Percentiles rank a stretch among this genome's conserved stretches.
These are phyloP conservation scores for Hyaloscypha variabilis DNA, from an alignment of 495 filamentous ascomycete genomes.

Conservation along the genomic window DNA sequence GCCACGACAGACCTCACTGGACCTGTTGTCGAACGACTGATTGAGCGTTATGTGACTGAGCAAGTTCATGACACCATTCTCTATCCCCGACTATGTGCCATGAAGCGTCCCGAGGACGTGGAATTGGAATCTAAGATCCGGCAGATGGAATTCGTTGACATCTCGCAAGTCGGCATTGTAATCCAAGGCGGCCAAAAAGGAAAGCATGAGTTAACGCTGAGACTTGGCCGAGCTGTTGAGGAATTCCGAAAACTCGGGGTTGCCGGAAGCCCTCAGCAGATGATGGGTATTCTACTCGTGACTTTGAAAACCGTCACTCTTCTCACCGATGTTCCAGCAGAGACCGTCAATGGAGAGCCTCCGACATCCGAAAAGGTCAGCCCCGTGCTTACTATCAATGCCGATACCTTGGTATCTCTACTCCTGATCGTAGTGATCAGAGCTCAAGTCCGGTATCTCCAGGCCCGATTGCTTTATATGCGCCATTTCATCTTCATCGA, in stretches of 20 bases:
- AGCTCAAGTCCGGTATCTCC: constrained; percentile 83
- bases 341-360: constrained; percentile 39
- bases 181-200: constrained; percentile 72
- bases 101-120: constrained; percentile 79
- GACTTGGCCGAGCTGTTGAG: constrained; percentile 78
- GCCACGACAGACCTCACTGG: constrained; percentile 94
- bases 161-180: constrained; percentile 88
- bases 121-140: constrained; percentile 89
- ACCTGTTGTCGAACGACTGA: constrained; percentile 85
- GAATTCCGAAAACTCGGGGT: constrained; percentile 86
- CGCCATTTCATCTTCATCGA: constrained; percentile 95
- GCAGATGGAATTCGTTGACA: constrained; percentile 91
- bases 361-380: constrained; percentile 58
- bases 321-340: constrained; percentile 40
- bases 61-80: constrained; percentile 88
- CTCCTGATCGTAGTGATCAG: constrained; percentile 92
- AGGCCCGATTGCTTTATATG: constrained; percentile 89
- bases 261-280: constrained; percentile 88
- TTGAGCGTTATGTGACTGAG: constrained; percentile 93
- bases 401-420: constrained; percentile 92
- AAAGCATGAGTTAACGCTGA: constrained; percentile 71
- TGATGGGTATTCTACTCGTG: constrained; percentile 86
- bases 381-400: constrained; percentile 81
- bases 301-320: constrained; percentile 83
- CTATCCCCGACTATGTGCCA: constrained; percentile 78